Base-by-base conservation (phyloP, 768 basidiomycete genomes). In the Russula ochroleuca region DNA sequence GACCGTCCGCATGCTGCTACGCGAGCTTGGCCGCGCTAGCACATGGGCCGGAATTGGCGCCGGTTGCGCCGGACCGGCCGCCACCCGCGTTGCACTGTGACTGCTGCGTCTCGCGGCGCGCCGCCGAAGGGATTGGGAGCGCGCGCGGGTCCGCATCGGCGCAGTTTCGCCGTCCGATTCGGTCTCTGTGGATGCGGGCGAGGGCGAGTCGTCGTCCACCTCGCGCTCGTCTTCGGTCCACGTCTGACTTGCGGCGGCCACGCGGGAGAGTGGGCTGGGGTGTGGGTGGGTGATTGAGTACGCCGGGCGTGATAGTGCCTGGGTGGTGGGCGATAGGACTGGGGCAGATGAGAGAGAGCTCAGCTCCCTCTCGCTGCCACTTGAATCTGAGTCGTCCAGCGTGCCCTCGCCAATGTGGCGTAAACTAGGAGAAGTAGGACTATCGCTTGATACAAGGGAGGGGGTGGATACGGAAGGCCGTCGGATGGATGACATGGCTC, bases 391-490 rank as follows among this genome's bases (percentile, higher is more conserved):
- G 69, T 90, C 88, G 62, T 88, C 86, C 4, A 92, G 73, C 1
- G 86, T 87, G 31, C 90, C 88, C 69, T 91, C 90, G 5, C 90
- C 90, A 13, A 86, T 83, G 68, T 90, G 85, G 1, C 83, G 77
- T 37, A 83, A 74, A 63, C 82, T 88, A 11, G 62, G 47, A 14
- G 64, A 71, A 48, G 72, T 76, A 3, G 72, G 71, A 51, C 68
- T 75, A 38, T 77, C 76, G 56, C 73, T 75, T 38, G 69, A 71
- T 0, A 67, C 56, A 55, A 75, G 78, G 35, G 80, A 73, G 15
- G 69, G 69, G 15, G 70, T 38, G 53, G 60, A 78, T 35, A 80
- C 69, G 0, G 85, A 85, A 3, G 80, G 74, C 7, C 81, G 79
- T 23, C 77, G 77, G 59, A 77, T 78, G 2, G 79, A 68, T 1